Conservation (phyloP, 805 yeast genomes). For the Kuraishia capsulata region DNA sequence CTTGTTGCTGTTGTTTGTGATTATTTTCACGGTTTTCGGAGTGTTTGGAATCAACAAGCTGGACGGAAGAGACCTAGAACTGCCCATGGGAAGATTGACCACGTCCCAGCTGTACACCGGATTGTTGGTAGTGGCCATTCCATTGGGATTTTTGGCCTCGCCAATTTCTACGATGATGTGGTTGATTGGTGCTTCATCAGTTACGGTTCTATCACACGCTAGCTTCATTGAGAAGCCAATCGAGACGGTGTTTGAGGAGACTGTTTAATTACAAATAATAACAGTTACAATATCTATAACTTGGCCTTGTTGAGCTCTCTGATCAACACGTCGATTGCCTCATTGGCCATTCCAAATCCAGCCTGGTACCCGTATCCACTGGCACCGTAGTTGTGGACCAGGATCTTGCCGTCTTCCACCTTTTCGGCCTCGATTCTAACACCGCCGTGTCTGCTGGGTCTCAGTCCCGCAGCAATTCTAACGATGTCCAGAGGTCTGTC, state of each 20-base stretch:
- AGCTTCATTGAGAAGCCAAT: constrained; percentile 94
- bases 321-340: constrained; percentile 30
- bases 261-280: constrained; percentile 18
- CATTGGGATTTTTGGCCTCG: constrained; percentile 29
- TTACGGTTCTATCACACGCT: constrained; percentile 84
- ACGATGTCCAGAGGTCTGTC: constrained; percentile 38
- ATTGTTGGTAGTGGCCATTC: constrained; percentile 56
- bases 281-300: background rate
- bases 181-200: constrained; percentile 92
- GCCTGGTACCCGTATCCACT: constrained; percentile 61
- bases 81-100: constrained; percentile 66
- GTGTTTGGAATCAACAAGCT: constrained; percentile 69
- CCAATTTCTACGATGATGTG: constrained; percentile 81
- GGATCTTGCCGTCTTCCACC: constrained; percentile 27
- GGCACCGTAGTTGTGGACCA: constrained; percentile 70
- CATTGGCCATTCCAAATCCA: constrained; percentile 50
- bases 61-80: constrained; percentile 73
- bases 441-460: constrained; percentile 75
- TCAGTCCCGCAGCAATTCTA: constrained; percentile 61
- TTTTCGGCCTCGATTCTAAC: constrained; percentile 54
- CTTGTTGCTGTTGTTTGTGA: constrained; percentile 73
- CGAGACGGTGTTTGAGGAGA: constrained; percentile 91
- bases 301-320: background rate
- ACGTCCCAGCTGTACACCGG: constrained; percentile 87
- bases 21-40: constrained; percentile 66